Base-by-base conservation (phyloP, 1,284 basidiomycete genomes). In the Fomitiporia mediterranea region DNA sequence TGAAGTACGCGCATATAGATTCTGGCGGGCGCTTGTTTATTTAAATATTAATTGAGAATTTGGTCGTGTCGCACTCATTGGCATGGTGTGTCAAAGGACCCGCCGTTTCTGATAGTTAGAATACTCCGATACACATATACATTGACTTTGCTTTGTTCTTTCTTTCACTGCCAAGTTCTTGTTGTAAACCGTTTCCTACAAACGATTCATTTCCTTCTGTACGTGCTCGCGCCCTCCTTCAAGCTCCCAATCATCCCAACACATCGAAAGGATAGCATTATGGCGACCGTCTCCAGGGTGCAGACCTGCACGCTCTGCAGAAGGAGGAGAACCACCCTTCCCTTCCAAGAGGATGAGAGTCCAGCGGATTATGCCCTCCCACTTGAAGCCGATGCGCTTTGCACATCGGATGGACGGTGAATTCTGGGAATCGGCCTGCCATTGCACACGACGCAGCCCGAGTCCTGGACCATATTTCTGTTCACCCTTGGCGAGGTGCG, bases 221-320 rank as follows among this genome's bases (percentile, higher is more conserved):
- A 58, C 52, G 21, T 13, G 21, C 35, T 55, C 57, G 6, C 47
- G 19, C 13, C 40, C 44, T 15, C 57, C 53, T 19, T 37, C 52
- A 21, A 55, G 19, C 28, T 81, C 79, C 84, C 85, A 87, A 52
- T 82, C 79, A 58, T 86, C 84, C 78, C 81, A 85, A 55, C 80
- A 84, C 2, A 81, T 27, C 2, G 75, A 70, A 34, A 82, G 67
- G 28, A 78, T 58, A 0, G 72, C 72, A 0, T 75, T 77, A 64
- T 85, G 73, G 52, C 79, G 71, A 2, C 79, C 82, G 0, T 67
- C 62, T 0, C 72, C 76, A 4, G 15, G 27, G 23, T 30, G 19
- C 21, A 55, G 15, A 6, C 5, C 35, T 1, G 15, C 37, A 7
- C 54, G 32, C n/a, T 43, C 38, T 17, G 71, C 67, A 40, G 74